Base-by-base conservation (phyloP, 805 yeast species). In the Wickerhamiella siamensis region DNA sequence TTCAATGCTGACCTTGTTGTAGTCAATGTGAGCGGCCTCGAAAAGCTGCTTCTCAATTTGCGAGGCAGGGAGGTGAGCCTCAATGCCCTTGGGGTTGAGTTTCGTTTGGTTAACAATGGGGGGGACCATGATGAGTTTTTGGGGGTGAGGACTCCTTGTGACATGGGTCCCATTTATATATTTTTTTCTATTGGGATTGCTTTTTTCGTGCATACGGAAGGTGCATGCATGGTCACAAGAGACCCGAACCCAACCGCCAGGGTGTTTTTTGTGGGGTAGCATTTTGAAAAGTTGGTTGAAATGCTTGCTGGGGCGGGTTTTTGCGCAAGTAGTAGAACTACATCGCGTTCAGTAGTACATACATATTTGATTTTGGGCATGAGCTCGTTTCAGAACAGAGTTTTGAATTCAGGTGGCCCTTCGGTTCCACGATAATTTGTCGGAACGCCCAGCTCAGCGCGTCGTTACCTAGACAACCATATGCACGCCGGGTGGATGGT, bases 11-110 rank as follows among this genome's bases (percentile, higher is more conserved):
- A 58, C 66, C 59, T 62, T 50, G 56, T 51, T 53, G 57, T 56
- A 61, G 51, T 65, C 65, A 39, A 65, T 65, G 53, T 63, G 66
- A 21, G 70, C 70, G 38, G 49, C 51, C 43, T 60, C 55, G 52
- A 55, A 55, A 43, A 65, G 61, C 39, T 58, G 59, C 42, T 60
- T 59, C 50, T 65, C 70, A 43, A 65, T 56, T 45, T 61, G 64
- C 38, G 66, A 59, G 48, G 62, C 63, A 29, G 56, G 57, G 12
- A 61, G 63, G 47, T 44, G 53, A 14, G 67, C 64, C 51, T 58
- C 60, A 40, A 65, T 63, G 47, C 70, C 70, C 41, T 52, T 45
- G 19, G 70, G 70, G 51, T 65, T 65, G 33, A 64, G 54, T 26
- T 61, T 56, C 15, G 70, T 65, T 42, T 58, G 56, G 51, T 65